Evolutionary conservation across 768 basidiomycete genomes (phyloP).

Genomic region (Suillus placidus): DNA sequence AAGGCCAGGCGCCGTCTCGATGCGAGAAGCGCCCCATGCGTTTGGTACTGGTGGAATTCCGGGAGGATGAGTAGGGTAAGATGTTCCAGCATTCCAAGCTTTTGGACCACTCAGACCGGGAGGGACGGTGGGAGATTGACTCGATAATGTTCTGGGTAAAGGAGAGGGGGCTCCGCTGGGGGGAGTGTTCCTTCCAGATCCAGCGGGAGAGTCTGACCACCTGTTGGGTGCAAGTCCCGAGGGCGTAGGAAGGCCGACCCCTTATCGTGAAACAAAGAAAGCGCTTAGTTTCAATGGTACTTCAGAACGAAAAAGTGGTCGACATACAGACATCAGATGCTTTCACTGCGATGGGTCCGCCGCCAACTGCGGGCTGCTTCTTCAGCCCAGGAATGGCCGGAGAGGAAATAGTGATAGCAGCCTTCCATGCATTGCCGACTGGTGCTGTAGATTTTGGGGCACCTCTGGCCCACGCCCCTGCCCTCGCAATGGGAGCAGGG

Average conservation of each 20-base stretch:
- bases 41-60: slow-evolving; percentile 11
- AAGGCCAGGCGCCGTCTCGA: background rate
- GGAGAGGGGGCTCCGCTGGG: slow-evolving; percentile 8
- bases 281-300: background rate
- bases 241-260: background rate
- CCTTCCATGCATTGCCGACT: slow-evolving; percentile 26
- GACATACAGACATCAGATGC: slow-evolving; percentile 32
- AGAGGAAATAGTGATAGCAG: slow-evolving; percentile 11
- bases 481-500: slow-evolving; percentile 1
- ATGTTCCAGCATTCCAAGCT: slow-evolving; percentile 17
- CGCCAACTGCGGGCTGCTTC: slow-evolving; percentile 29
- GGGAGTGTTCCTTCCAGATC: slow-evolving; percentile 24
- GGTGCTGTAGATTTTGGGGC: slow-evolving; percentile 21
- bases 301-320: background rate
- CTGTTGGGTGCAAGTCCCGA: background rate
- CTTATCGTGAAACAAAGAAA: background rate
- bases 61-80: slow-evolving; percentile 18
- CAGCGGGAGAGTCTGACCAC: slow-evolving; percentile 24
- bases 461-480: slow-evolving; percentile 25
- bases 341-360: slow-evolving; percentile 30
- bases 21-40: slow-evolving; percentile 1
- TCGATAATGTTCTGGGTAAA: background rate
- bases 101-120: slow-evolving; percentile 15
- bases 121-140: slow-evolving; percentile 13
- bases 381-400: slow-evolving; percentile 7